phyloP scores from a whole-genome alignment of 2,329 filamentous ascomycete species.

The Scedosporium dehoogii region DNA sequence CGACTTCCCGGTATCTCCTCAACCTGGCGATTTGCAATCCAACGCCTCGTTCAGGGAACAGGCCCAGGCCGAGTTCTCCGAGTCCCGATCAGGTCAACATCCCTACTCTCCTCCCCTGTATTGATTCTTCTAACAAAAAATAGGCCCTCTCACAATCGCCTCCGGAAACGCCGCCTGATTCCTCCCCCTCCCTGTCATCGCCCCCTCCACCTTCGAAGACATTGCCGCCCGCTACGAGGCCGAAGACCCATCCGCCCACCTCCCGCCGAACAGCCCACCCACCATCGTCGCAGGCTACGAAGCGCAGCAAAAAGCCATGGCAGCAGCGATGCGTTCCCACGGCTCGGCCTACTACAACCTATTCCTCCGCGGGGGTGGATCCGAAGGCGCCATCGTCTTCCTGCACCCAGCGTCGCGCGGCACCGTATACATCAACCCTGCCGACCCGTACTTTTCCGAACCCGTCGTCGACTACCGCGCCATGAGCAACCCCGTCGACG shows the following conservation, averaged over 20 bases:
- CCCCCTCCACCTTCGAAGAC: constrained; percentile 10
- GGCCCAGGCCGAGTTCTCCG: constrained; percentile 19
- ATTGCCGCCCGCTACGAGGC: constrained; percentile 12
- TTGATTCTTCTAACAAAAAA: not conserved
- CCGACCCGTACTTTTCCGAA: constrained; percentile 12
- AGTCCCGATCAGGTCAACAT: constrained; percentile 10
- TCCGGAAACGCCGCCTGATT: constrained; percentile 5
- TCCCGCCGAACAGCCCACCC: constrained; percentile 10
- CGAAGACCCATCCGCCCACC: constrained; percentile 11
- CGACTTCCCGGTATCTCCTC: not conserved
- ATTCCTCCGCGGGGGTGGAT: constrained; percentile 18
- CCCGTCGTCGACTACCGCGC: constrained; percentile 17
- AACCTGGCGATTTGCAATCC: constrained; percentile 1
- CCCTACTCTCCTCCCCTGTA: not conserved
- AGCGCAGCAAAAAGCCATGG: constrained; percentile 14
- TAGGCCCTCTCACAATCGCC: constrained; percentile 3
- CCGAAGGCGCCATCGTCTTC: constrained; percentile 2
- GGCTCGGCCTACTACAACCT: constrained; percentile 16
- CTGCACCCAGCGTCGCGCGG: constrained; percentile 14
- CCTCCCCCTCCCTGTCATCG: constrained; percentile 14
- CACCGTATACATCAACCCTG: constrained; percentile 13
- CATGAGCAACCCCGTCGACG: constrained; percentile 14
- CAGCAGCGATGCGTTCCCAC: not conserved
- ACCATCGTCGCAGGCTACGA: constrained; percentile 22
- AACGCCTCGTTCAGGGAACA: constrained; percentile 21